Base-by-base conservation (phyloP, 352 stramenopile genomes). In the Globisporangium nodosum region DNA sequence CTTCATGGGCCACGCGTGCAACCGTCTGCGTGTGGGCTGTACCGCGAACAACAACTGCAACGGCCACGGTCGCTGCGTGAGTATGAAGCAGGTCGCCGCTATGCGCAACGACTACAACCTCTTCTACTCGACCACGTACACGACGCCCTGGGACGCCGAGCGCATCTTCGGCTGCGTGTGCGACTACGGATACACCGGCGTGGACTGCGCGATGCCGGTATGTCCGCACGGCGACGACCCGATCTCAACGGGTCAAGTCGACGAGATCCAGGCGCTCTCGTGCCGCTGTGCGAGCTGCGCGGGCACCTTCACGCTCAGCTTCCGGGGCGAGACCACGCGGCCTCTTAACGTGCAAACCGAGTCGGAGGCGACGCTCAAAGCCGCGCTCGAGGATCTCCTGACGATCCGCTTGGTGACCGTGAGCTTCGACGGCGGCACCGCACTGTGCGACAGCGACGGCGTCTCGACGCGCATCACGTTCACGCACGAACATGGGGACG, bases 201-300 rank as follows among this genome's bases (percentile, higher is more conserved):
- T 85, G 6, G 87, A 93, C 64, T 98, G 94, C 76, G 85, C 79
- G 5, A 66, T 81, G 55, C 70, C 78, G 27, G 73, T 83, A 55
- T 98, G 93, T 73, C 79, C 85, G 21, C 84, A 76, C 51, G 92
- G 91, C 30, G 92, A 97, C 58, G 88, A 97, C 54, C 89, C 87
- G 18, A 63, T 87, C 33, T 89, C 88, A 0, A 79, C 72, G 12
- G 73, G 69, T 2, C 84, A 96, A 56, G 61, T 78, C 6, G 78
- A 92, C 50, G 90, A 96, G 55, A 49, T 94, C 27, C 90, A 97
- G 61, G 63, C 71, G 5, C 67, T 97, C 24, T 78, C 76, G 5
- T 97, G 90, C 50, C 39, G 65, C 30, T 90, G 71, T 68, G 53
- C 60, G 62, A 53, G 70, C 39, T 97, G 73, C 69, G 63, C 66